A percentile compares a stretch with the other conserved stretches of the same genome.
Evolutionary conservation across 371 early-diverging fungal species (phyloP).

Genomic region (Mortierella sp.): DNA sequence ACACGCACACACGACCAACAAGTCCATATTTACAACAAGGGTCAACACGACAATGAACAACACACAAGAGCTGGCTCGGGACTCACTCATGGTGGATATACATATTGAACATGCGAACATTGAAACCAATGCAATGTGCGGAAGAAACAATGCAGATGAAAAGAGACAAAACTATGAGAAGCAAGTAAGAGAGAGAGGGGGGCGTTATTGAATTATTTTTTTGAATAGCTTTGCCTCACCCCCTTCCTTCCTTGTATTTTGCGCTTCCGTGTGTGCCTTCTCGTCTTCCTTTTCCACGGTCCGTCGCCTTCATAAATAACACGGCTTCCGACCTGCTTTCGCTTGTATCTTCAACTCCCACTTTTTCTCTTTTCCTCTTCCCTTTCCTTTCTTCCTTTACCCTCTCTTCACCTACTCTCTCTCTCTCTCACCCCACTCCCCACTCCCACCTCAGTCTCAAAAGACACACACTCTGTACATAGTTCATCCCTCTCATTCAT

Average conservation of each 20-base stretch:
- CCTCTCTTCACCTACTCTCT: background rate
- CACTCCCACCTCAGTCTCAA: background rate
- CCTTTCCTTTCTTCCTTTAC: background rate
- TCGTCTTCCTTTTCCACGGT: conserved; percentile 10
- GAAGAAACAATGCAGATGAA: background rate
- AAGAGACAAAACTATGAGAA: background rate
- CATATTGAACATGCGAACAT: background rate
- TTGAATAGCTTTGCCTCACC: no score
- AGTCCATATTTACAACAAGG: background rate
- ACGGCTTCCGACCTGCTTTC: background rate
- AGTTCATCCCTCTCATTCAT: background rate
- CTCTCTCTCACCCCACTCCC: background rate
- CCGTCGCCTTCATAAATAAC: background rate
- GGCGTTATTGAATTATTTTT: background rate
- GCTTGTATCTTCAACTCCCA: no score
- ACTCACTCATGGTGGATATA: no score
- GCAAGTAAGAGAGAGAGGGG: background rate
- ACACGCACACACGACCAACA: background rate
- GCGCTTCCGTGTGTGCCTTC: no score
- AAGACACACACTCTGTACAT: background rate
- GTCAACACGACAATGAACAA: background rate
- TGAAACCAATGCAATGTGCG: background rate
- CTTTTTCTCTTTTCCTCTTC: background rate
- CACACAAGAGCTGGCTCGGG: no score
- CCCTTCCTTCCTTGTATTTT: no score